These are phyloP conservation scores for Candida schatavii DNA, from an alignment of 805 yeast genomes.

Conservation along the genomic window DNA sequence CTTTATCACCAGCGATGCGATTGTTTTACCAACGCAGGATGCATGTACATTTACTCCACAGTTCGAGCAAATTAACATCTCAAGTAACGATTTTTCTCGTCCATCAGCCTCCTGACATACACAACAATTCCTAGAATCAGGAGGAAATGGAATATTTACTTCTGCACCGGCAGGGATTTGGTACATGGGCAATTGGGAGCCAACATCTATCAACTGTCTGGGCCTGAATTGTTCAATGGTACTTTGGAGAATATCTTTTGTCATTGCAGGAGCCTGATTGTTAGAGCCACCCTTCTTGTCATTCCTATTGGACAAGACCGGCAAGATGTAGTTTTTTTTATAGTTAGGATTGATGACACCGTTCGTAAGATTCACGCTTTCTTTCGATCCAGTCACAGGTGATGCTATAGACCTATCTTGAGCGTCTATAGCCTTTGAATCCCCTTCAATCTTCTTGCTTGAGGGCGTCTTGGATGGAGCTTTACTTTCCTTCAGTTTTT, in stretches of 20 bases:
- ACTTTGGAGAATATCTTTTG: constrained; percentile 10
- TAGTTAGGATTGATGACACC: constrained; percentile 20
- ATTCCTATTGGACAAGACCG: constrained; percentile 15
- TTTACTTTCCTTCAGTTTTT: neutral
- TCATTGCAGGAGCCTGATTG: constrained; percentile 10
- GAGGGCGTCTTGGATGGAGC: neutral
- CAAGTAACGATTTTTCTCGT: constrained; percentile 19
- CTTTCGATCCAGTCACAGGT: too few species aligned
- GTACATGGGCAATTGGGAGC: constrained; percentile 12
- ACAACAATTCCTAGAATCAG: constrained; percentile 45
- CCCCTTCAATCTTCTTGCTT: too few species aligned
- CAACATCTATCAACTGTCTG: constrained; percentile 28
- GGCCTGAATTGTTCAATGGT: constrained; percentile 14
- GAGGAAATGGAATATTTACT: constrained; percentile 18
- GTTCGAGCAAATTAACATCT: constrained; percentile 51
- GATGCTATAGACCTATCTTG: too few species aligned
- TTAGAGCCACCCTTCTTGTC: constrained; percentile 14
- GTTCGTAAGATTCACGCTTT: neutral
- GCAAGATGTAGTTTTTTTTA: constrained; percentile 19
- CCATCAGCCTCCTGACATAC: constrained; percentile 50
- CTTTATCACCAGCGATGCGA: constrained; percentile 14
- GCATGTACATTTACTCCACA: constrained; percentile 74
- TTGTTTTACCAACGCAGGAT: constrained; percentile 57
- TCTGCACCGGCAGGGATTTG: constrained; percentile 15
- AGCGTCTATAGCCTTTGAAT: too few species aligned